Evolutionary conservation across 768 basidiomycete species (phyloP).

Genomic region (Leccinum disarticulatum): DNA sequence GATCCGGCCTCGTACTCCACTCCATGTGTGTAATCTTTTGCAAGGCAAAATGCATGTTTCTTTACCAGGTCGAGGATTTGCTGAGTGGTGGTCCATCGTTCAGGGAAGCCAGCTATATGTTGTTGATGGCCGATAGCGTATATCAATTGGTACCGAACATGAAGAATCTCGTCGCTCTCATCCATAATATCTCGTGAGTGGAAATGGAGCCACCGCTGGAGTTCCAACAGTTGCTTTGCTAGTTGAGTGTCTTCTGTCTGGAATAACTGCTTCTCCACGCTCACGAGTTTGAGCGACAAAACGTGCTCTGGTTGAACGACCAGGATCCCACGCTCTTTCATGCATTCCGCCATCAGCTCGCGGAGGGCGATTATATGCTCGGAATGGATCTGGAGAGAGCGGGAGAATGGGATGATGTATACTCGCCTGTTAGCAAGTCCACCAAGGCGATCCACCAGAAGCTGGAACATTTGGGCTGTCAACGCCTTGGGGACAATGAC

Average conservation of each 20-base stretch:
- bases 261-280: conserved; percentile 36
- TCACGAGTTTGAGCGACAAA: conserved; percentile 50
- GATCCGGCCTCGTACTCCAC: conserved; percentile 20
- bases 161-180: conserved; percentile 34
- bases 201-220: conserved; percentile 27
- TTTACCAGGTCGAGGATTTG: conserved; percentile 30
- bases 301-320: conserved; percentile 55
- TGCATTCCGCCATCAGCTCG: conserved; percentile 40
- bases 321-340: conserved; percentile 40
- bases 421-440: conserved; percentile 47
- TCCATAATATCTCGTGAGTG: conserved; percentile 31
- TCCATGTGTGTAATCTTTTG: conserved; percentile 1
- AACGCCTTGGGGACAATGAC: conserved; percentile 53
- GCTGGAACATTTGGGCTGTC: conserved; percentile 46
- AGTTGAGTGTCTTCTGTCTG: not conserved
- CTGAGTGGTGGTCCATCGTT: conserved; percentile 36
- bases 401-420: conserved; percentile 51
- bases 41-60: conserved; percentile 15
- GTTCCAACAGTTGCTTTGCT: conserved; percentile 23
- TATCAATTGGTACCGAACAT: conserved; percentile 38
- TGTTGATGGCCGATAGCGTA: conserved; percentile 36
- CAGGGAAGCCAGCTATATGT: conserved; percentile 30
- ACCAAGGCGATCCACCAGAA: conserved; percentile 43
- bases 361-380: conserved; percentile 26
- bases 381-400: conserved; percentile 31